Evolutionary conservation across 2,329 filamentous ascomycete genomes (phyloP), one percentile per base, ranked within the genome.

Genomic region (Daldinia sp.): DNA sequence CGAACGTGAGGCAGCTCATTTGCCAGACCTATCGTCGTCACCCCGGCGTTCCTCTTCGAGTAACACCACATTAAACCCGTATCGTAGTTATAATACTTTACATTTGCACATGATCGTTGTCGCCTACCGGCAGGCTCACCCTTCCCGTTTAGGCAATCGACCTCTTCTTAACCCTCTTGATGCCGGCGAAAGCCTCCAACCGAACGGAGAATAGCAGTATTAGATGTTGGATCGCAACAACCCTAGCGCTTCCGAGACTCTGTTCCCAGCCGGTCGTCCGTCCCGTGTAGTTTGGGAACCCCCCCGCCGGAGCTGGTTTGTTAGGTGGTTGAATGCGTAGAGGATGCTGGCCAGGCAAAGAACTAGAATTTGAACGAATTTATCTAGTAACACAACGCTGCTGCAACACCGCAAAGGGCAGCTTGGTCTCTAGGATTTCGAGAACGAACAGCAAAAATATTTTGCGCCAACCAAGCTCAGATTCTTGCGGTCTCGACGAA

Each of bases 311-410:
- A 65, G 67, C 67, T 41, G 26, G 51, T 33, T 44, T 69, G 44
- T 63, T 70, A 35, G 65, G 48, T 70, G 58, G 59, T 62, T 51
- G 53, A 66, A 63, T 65, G 57, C 53, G 65, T 53, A 69, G 61
- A 60, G 48, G 54, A 70, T 67, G 69, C 62, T 68, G 63, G 62
- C 69, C 67, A 59, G 58, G 55, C 58, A 62, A 72, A 53, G 64
- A 39, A 57, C 60, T 64, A 57, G 62, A 64, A 67, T 65, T 70
- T 68, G 67, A 71, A 68, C 68, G 71, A 60, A 44, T 67, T 63
- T 68, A 68, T 72, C 56, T 65, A 74, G 75, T 76, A 69, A 70
- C 72, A 77, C 75, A 75, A 69, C 72, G 71, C 71, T 75, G 71
- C 72, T 71, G 73, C 72, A 69, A 70, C 64, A 67, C 72, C 68